Base-by-base conservation (phyloP, 345 rosid genomes). In the Citrus hindsii region DNA sequence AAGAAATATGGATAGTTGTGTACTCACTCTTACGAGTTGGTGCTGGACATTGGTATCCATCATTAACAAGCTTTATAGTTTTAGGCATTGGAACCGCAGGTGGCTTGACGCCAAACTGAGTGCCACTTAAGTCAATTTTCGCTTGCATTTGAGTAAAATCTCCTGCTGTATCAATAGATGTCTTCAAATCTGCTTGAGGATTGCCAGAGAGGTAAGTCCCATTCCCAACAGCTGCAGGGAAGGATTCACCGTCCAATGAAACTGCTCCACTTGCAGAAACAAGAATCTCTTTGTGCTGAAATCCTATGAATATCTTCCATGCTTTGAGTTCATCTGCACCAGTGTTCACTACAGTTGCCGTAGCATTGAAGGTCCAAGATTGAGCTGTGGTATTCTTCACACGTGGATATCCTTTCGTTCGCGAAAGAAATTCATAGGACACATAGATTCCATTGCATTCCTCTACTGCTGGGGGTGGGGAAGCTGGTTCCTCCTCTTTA, bases 111-210 rank as follows among this genome's bases (percentile, higher is more conserved):
- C 85, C 83, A 25, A 89, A 90, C 72, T 78, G 76, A 4, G 94
- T 86, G 2, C 92, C 94, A 9, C 79, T 70, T 33, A 90, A 60
- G 62, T 80, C 25, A 63, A 90, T 74, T 78, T 35, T 60, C 3
- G 25, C 87, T 61, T 67, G 72, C 27, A 77, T 85, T 79, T 85
- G 86, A 59, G 30, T 28, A 0, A n/a, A 3, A 73, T 90, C 90
- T 6, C 89, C 86, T 0, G 92, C 91, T 0, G 91, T 89, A 51
- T 87, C 86, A 19, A 90, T 86, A 0, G 90, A 87, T 24, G 92
- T 80, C 76, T 85, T 81, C 21, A 90, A 81, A 82, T 89, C 86
- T 6, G 88, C 55, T 42, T 51, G 70, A 24, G 89, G 86, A 35
- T 66, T 81, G 10, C 94, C 94, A 0, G 81, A 87, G 9, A 90